Conservation (phyloP, 306 rosid genomes). For the Cucumis melo region DNA sequence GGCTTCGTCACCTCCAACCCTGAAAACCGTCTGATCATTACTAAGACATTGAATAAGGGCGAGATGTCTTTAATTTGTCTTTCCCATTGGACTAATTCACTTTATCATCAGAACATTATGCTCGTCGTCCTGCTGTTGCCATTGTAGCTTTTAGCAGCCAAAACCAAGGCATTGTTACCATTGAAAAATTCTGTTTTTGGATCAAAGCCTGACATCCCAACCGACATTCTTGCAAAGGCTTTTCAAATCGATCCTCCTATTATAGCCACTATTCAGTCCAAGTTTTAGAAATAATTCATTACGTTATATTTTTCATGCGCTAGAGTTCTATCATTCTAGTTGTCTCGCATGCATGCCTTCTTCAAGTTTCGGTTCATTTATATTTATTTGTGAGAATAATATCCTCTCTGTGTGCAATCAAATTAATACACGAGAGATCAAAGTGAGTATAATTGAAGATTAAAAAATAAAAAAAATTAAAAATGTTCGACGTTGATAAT, state of each 20-base stretch:
- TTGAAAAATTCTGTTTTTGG: slow-evolving; percentile 23
- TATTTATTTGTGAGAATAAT: too few species aligned
- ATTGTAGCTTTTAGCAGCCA: slow-evolving; percentile 27
- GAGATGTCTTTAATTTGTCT: slow-evolving; percentile 29
- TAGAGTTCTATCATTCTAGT: too few species aligned
- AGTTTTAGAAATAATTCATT: slow-evolving; percentile 3
- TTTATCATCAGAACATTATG: slow-evolving; percentile 20
- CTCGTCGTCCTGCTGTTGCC: slow-evolving; percentile 2
- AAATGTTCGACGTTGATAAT: too few species aligned
- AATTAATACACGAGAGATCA: too few species aligned
- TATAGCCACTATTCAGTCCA: slow-evolving; percentile 3
- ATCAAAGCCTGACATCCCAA: slow-evolving; percentile 16
- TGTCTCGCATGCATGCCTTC: too few species aligned
- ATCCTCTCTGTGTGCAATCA: too few species aligned
- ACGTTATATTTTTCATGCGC: too few species aligned
- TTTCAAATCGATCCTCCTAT: slow-evolving; percentile 12
- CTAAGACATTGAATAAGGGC: slow-evolving; percentile 13
- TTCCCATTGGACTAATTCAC: slow-evolving; percentile 20
- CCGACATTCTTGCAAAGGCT: slow-evolving; percentile 17
- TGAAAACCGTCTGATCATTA: slow-evolving; percentile 8
- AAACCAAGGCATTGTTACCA: slow-evolving; percentile 20
- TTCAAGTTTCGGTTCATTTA: too few species aligned
- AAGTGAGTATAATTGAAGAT: too few species aligned
- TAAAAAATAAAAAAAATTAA: too few species aligned
- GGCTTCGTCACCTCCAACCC: slow-evolving; percentile 30